Percentiles rank a stretch among this genome's conserved stretches.
Evolutionary conservation across 2,329 filamentous ascomycete species (phyloP).

Genomic region (Fusarium tjaetaba): DNA sequence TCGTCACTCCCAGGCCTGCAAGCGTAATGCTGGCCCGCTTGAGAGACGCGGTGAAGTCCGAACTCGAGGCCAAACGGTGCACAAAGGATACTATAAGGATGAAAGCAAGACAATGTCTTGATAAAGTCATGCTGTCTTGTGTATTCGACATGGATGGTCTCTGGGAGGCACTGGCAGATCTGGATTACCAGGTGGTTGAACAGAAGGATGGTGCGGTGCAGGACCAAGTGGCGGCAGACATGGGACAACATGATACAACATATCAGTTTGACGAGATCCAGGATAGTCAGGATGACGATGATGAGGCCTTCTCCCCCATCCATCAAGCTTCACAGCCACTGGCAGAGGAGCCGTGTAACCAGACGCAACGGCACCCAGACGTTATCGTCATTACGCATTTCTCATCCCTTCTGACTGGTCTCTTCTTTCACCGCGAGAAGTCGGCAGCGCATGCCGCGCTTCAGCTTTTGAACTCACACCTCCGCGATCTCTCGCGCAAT

Average conservation of each 20-base stretch:
- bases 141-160: conserved; percentile 69
- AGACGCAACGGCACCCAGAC: conserved; percentile 38
- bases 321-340: background rate
- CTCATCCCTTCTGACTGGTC: conserved; percentile 59
- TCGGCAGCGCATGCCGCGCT: conserved; percentile 59
- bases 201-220: conserved; percentile 42
- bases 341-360: background rate
- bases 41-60: conserved; percentile 52
- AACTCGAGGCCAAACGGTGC: conserved; percentile 42
- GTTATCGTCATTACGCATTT: conserved; percentile 67
- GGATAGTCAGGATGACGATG: conserved; percentile 49
- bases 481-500: conserved; percentile 57
- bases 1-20: conserved; percentile 61
- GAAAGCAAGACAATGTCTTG: conserved; percentile 53
- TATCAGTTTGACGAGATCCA: conserved; percentile 43
- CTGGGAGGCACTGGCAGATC: conserved; percentile 65
- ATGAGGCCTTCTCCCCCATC: conserved; percentile 30
- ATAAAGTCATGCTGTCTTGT: conserved; percentile 62
- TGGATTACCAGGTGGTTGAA: conserved; percentile 51
- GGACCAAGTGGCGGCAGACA: background rate
- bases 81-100: conserved; percentile 29
- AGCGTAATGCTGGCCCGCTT: conserved; percentile 54
- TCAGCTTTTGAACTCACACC: conserved; percentile 57
- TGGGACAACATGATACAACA: background rate
- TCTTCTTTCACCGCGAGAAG: conserved; percentile 62